Conservation (phyloP, 768 basidiomycete species). For the Tephrocybe sp. region DNA sequence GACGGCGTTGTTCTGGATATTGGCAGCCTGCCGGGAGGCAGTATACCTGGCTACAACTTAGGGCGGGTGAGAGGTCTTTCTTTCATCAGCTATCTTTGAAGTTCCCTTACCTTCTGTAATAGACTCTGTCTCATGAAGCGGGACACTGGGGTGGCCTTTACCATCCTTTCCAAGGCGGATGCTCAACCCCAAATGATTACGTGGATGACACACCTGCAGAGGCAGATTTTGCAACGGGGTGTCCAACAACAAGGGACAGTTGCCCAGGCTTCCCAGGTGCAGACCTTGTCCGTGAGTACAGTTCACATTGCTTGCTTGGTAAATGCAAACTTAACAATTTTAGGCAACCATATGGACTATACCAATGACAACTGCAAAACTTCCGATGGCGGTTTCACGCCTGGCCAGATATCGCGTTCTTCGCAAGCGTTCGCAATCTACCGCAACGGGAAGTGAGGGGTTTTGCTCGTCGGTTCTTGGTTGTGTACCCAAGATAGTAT, state of each 20-base stretch:
- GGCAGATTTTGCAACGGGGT: conserved; percentile 31
- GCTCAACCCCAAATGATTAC: conserved; percentile 20
- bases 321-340: background rate
- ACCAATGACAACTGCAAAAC: background rate
- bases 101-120: background rate
- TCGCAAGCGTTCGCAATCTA: too few species aligned
- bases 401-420: too few species aligned
- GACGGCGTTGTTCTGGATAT: conserved; percentile 34
- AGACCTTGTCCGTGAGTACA: conserved; percentile 33
- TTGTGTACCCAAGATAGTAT: too few species aligned
- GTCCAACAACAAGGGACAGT: conserved; percentile 31
- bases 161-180: conserved; percentile 38
- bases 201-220: conserved; percentile 37
- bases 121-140: conserved; percentile 37
- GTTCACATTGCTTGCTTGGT: background rate
- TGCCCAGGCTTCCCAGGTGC: conserved; percentile 31
- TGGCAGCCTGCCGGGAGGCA: conserved; percentile 26
- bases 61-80: conserved; percentile 15
- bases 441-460: too few species aligned
- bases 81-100: too few species aligned
- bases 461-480: too few species aligned
- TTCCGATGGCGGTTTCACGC: background rate
- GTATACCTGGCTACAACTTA: conserved; percentile 25
- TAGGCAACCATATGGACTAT: conserved; percentile 3
- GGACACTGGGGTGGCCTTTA: conserved; percentile 40